Evolutionary conservation across 148 eudicot species (phyloP), one percentile per base, ranked within the genome.

Genomic region (Hydrangea macrophylla): DNA sequence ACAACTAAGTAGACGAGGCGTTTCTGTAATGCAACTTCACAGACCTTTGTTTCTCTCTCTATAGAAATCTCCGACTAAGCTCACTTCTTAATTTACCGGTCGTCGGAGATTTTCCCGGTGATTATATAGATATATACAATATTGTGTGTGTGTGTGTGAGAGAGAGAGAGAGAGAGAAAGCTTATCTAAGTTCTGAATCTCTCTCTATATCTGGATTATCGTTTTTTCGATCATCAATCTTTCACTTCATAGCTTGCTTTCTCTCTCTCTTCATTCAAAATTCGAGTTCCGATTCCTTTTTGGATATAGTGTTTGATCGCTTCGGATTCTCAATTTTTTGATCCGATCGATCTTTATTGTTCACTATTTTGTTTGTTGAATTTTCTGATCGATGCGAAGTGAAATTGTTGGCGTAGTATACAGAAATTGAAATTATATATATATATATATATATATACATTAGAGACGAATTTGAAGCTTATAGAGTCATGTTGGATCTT

Each of bases 401-500:
- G 35, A 60, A 20, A 9, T 11, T 11, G 40, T 31, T 44, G n/a
- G n/a, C n/a, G n/a, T n/a, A n/a, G n/a, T n/a, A n/a, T n/a, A n/a
- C n/a, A n/a, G n/a, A n/a, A n/a, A n/a, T n/a, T n/a, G 27, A 28
- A 36, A 24, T 9, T 3, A 17, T 22, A 31, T 26, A 55, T 1
- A 48, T 32, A 11, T 0, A 20, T 2, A 48, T 7, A 11, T 26
- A 51, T 32, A 65, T 31, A 28, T 15, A 20, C 1, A 5, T 24
- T 32, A 15, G 57, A 54, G 18, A 36, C 30, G 5, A 25, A 68
- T 56, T 26, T 24, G 37, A 36, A 54, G 6, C 26, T 15, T 54
- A 30, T 22, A 54, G 62, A 57, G 50, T n/a, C 62, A 68, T 68
- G 71, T 25, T 68, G 62, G 71, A 68, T 44, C 71, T 68, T 20